Evolutionary conservation across 139 green algal genomes (phyloP).

Genomic region (Diplosphaera chodatii): DNA sequence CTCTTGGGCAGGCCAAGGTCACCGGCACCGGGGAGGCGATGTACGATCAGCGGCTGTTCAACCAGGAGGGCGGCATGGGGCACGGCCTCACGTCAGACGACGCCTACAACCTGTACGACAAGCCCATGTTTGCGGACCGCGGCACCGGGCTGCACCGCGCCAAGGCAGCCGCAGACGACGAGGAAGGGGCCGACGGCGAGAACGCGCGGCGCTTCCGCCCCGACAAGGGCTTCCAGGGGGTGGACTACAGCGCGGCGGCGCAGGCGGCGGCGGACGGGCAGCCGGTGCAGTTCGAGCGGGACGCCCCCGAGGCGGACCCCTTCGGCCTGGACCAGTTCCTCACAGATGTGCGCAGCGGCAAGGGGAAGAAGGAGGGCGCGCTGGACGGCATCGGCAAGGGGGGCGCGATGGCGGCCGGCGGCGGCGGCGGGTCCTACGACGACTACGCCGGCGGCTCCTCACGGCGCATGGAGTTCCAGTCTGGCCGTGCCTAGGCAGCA

Average conservation of each 20-base stretch:
- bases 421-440: conserved; percentile 50
- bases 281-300: conserved; percentile 86
- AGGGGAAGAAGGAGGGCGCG: conserved; percentile 44
- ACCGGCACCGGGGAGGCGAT: conserved; percentile 70
- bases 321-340: conserved; percentile 94
- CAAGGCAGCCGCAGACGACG: conserved; percentile 15
- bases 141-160: conserved; percentile 54
- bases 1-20: conserved; percentile 51
- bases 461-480: conserved; percentile 29
- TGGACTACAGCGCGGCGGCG: conserved; percentile 36
- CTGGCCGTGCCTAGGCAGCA: background rate
- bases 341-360: too few relatives aligned
- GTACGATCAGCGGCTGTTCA: conserved; percentile 98
- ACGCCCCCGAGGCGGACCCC: conserved; percentile 76
- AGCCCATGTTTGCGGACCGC: conserved; percentile 84
- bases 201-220: conserved; percentile 68
- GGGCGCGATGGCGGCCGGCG: conserved; percentile 62
- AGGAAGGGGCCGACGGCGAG: conserved; percentile 21
- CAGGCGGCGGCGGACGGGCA: conserved; percentile 24
- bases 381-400: conserved; percentile 56
- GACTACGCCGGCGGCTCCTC: conserved; percentile 40
- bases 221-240: conserved; percentile 83
- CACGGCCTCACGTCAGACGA: conserved; percentile 82
- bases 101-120: conserved; percentile 94
- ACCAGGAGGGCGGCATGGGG: conserved; percentile 86